These are phyloP conservation scores for Aspergillus costaricaensis DNA, from an alignment of 2,329 filamentous ascomycete genomes.

Conservation along the genomic window DNA sequence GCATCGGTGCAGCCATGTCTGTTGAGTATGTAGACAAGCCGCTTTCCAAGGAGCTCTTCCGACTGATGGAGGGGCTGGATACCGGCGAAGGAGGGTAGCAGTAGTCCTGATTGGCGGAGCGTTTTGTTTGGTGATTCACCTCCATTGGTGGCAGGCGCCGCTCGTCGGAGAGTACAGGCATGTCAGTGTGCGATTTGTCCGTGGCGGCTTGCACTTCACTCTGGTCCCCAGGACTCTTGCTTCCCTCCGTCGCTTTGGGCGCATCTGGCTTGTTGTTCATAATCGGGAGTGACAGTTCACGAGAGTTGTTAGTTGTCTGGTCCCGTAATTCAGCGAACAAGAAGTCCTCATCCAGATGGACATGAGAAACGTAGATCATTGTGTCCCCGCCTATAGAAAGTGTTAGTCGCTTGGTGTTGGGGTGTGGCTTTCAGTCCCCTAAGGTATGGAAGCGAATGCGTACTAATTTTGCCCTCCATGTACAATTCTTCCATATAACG, in stretches of 20 bases:
- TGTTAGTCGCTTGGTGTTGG: conserved; percentile 3
- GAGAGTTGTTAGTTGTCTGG: conserved; percentile 1
- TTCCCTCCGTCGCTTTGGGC: conserved; percentile 1
- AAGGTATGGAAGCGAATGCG: neutral
- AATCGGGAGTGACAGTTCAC: conserved; percentile 7
- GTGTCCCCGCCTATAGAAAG: conserved; percentile 28
- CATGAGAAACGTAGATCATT: conserved; percentile 32
- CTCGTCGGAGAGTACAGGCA: conserved; percentile 1
- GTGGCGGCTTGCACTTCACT: neutral
- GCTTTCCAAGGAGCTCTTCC: conserved; percentile 23
- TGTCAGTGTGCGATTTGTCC: conserved; percentile 5
- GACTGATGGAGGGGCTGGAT: conserved; percentile 19
- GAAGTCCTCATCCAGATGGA: conserved; percentile 26
- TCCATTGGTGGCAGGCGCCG: neutral
- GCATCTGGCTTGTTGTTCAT: conserved; percentile 10
- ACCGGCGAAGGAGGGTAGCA: conserved; percentile 21
- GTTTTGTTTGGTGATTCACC: conserved; percentile 5
- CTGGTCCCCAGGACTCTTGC: neutral
- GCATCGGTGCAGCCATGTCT: conserved; percentile 17
- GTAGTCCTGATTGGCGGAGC: conserved; percentile 11
- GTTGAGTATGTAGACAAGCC: conserved; percentile 19
- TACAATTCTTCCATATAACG: conserved; percentile 43
- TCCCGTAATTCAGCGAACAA: conserved; percentile 21
- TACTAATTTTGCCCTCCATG: conserved; percentile 41
- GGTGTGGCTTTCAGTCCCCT: neutral